Percentiles rank a stretch among this genome's conserved stretches.
Evolutionary conservation across 805 yeast genomes (phyloP).

Genomic region (Suhomyces sp.): DNA sequence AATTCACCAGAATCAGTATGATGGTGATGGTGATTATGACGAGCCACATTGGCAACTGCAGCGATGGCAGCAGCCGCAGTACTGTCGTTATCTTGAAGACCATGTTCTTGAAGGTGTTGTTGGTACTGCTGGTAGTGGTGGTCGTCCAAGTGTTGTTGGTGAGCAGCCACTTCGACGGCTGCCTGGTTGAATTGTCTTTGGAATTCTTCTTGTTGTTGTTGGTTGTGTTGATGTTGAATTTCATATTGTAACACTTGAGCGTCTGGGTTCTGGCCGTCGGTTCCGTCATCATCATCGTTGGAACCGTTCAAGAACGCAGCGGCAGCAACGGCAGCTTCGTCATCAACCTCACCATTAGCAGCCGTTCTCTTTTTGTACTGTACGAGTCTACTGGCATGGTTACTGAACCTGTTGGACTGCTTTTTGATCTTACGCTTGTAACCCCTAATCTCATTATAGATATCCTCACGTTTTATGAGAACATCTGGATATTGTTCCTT

Average conservation of each 20-base stretch:
- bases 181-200: constrained; percentile 16
- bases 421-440: constrained; percentile 51
- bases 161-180: constrained; percentile 13
- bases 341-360: constrained; percentile 12
- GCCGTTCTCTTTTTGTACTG: constrained; percentile 25
- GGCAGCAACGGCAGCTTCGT: constrained; percentile 14
- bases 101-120: constrained; percentile 28
- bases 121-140: constrained; percentile 28
- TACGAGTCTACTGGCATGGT: constrained; percentile 18
- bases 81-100: constrained; percentile 19
- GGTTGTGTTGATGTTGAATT: constrained; percentile 23
- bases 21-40: constrained; percentile 23
- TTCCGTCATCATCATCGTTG: constrained; percentile 17
- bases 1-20: constrained; percentile 30
- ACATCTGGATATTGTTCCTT: constrained; percentile 53
- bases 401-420: constrained; percentile 30
- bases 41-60: constrained; percentile 36
- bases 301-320: constrained; percentile 19
- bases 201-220: constrained; percentile 16
- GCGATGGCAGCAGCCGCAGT: constrained; percentile 43
- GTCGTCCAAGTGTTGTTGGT: constrained; percentile 25
- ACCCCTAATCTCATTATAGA: constrained; percentile 56
- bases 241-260: constrained; percentile 22
- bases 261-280: constrained; percentile 18
- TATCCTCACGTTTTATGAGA: constrained; percentile 56